These are phyloP conservation scores for Lodderomyces jiufengensis DNA, from an alignment of 1,139 yeast species.

Conservation along the genomic window DNA sequence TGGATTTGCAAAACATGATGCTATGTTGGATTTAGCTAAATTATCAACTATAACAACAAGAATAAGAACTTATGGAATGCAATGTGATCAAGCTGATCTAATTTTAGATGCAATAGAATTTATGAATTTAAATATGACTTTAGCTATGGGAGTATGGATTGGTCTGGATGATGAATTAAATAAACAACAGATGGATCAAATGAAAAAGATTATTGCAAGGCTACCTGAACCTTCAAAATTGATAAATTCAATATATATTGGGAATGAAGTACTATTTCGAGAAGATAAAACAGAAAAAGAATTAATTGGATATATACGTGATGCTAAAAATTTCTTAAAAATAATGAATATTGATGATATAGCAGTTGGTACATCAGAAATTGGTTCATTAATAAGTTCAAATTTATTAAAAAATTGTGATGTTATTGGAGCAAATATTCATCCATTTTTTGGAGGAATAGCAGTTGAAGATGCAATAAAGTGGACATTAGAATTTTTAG, in stretches of 20 bases:
- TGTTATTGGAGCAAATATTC: constrained; percentile 60
- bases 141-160: constrained; percentile 66
- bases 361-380: constrained; percentile 55
- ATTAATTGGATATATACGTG: constrained; percentile 41
- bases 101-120: constrained; percentile 52
- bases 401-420: constrained; percentile 43
- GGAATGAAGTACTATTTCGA: constrained; percentile 62
- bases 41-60: constrained; percentile 57
- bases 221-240: constrained; percentile 39
- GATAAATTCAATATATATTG: constrained; percentile 54
- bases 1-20: constrained; percentile 46
- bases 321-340: constrained; percentile 35
- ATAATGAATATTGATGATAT: constrained; percentile 31
- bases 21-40: constrained; percentile 51
- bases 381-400: constrained; percentile 43
- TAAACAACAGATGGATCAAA: constrained; percentile 36
- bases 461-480: constrained; percentile 43
- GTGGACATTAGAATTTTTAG: constrained; percentile 53
- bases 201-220: constrained; percentile 38
- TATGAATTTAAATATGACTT: constrained; percentile 50
- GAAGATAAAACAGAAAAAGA: constrained; percentile 40
- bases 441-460: constrained; percentile 67
- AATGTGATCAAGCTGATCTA: constrained; percentile 54
- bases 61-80: constrained; percentile 59
- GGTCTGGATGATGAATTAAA: constrained; percentile 41